These are phyloP conservation scores for Chlamydomonas reinhardtii DNA, from an alignment of 163 green algal species.

Conservation along the genomic window DNA sequence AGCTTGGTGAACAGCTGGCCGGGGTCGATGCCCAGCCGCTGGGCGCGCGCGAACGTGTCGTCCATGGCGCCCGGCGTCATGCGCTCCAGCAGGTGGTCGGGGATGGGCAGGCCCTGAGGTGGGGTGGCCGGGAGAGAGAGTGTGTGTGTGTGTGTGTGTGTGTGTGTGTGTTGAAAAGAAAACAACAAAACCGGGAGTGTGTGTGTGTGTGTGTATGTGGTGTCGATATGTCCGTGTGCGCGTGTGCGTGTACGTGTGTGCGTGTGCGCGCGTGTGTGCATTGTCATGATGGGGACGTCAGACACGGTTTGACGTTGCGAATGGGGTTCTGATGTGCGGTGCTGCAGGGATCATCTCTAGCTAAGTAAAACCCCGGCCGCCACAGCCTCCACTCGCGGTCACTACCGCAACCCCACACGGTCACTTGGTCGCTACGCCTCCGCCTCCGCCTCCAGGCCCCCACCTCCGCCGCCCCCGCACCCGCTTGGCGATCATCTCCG, in stretches of 20 bases:
- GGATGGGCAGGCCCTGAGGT: slow-evolving; percentile 42
- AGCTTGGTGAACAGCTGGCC: slow-evolving; percentile 30
- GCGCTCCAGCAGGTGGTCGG: slow-evolving; percentile 39
- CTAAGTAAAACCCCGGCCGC: too few species aligned
- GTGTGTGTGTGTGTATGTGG: background rate
- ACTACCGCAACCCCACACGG: too few species aligned
- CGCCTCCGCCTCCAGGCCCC: background rate
- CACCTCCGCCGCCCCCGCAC: background rate
- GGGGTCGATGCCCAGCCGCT: slow-evolving; percentile 41
- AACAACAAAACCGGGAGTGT: too few species aligned
- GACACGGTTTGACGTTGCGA: too few species aligned
- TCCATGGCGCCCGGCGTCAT: slow-evolving; percentile 42
- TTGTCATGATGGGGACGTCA: too few species aligned
- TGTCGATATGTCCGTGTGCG: too few species aligned
- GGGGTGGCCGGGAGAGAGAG: background rate
- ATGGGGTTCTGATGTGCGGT: too few species aligned
- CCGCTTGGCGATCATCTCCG: slow-evolving; percentile 36
- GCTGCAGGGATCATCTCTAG: too few species aligned
- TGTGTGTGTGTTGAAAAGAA: too few species aligned
- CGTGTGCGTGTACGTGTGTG: background rate
- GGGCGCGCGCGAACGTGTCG: slow-evolving; percentile 20
- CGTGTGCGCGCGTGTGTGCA: too few species aligned
- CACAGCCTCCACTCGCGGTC: too few species aligned
- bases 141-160: too few species aligned
- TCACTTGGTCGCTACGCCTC: background rate